phyloP scores from a whole-genome alignment of 192 early-diverging fungal species.

The Coemansia sp. region DNA sequence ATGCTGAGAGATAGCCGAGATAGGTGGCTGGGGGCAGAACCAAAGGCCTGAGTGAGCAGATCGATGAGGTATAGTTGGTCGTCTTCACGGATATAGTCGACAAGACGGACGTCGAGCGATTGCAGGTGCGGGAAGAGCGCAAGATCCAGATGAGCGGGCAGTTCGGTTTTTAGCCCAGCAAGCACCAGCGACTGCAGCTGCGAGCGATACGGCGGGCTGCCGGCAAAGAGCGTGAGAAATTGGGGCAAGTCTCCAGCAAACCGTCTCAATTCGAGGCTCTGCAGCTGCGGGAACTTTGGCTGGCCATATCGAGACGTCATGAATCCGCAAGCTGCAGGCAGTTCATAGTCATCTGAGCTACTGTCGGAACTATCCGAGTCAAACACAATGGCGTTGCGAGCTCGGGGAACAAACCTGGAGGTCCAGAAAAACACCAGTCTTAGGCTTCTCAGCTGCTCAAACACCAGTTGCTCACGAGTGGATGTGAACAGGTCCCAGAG shows the following conservation, averaged over 20 bases:
- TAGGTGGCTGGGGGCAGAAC: background rate
- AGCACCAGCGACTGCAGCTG: conserved; percentile 8
- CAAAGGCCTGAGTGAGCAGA: background rate
- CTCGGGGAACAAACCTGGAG: background rate
- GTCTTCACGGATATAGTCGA: background rate
- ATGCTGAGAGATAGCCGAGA: conserved; percentile 4
- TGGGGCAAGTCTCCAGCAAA: conserved; percentile 1
- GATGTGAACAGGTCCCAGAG: background rate
- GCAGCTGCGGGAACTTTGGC: conserved; percentile 16
- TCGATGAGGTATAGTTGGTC: background rate
- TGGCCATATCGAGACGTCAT: background rate
- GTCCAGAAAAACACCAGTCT: conserved; percentile 2
- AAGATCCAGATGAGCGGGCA: conserved; percentile 1
- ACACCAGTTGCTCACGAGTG: background rate
- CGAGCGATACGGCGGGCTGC: conserved; percentile 8
- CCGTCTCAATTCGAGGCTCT: conserved; percentile 11
- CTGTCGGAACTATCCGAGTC: too few relatives aligned
- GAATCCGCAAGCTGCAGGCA: too few relatives aligned
- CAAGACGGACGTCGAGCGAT: conserved; percentile 5
- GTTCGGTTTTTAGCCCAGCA: conserved; percentile 8
- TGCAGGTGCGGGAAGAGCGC: conserved; percentile 5
- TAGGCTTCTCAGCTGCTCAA: conserved; percentile 6
- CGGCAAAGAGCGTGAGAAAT: conserved; percentile 9
- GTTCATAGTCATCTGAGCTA: too few relatives aligned
- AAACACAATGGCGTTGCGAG: too few relatives aligned